Conservation (phyloP, 2,329 filamentous ascomycete genomes). For the Ambrosiella xylebori region DNA sequence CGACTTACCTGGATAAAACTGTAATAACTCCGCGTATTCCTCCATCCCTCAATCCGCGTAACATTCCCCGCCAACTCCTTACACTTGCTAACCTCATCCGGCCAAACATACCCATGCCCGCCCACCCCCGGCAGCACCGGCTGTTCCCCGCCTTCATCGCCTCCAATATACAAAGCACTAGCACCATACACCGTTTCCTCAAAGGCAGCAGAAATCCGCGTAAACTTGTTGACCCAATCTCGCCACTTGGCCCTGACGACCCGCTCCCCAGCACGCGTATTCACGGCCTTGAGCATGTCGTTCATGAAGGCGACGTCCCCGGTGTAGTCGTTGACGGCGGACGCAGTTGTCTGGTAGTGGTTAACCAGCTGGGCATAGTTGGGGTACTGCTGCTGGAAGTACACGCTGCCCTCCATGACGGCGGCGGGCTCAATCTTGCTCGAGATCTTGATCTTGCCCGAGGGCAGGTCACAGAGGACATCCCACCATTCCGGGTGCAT, state of each 20-base stretch:
- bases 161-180: slow-evolving; percentile 71
- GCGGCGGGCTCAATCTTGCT: slow-evolving; percentile 67
- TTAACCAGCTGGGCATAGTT: slow-evolving; percentile 31
- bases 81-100: slow-evolving; percentile 61
- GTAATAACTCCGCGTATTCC: slow-evolving; percentile 88
- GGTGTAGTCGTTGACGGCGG: slow-evolving; percentile 47
- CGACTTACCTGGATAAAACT: slow-evolving; percentile 63
- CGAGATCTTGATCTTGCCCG: slow-evolving; percentile 86
- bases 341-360: slow-evolving; percentile 22
- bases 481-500: slow-evolving; percentile 98
- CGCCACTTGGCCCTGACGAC: slow-evolving; percentile 86
- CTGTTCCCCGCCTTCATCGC: slow-evolving; percentile 48
- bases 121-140: slow-evolving; percentile 38
- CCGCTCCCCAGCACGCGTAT: slow-evolving; percentile 71
- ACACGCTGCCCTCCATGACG: slow-evolving; percentile 67
- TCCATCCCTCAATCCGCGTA: slow-evolving; percentile 88
- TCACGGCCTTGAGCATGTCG: slow-evolving; percentile 67
- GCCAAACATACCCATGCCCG: slow-evolving; percentile 92
- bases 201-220: slow-evolving; percentile 78
- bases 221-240: slow-evolving; percentile 88
- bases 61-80: slow-evolving; percentile 84
- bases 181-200: slow-evolving; percentile 92
- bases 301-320: slow-evolving; percentile 83
- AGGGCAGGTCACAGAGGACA: slow-evolving; percentile 79
- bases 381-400: slow-evolving; percentile 70